A percentile compares a stretch with the other conserved stretches of the same genome.
phyloP scores from a whole-genome alignment of 2,329 filamentous ascomycete species.

The Alternaria gansuensis region DNA sequence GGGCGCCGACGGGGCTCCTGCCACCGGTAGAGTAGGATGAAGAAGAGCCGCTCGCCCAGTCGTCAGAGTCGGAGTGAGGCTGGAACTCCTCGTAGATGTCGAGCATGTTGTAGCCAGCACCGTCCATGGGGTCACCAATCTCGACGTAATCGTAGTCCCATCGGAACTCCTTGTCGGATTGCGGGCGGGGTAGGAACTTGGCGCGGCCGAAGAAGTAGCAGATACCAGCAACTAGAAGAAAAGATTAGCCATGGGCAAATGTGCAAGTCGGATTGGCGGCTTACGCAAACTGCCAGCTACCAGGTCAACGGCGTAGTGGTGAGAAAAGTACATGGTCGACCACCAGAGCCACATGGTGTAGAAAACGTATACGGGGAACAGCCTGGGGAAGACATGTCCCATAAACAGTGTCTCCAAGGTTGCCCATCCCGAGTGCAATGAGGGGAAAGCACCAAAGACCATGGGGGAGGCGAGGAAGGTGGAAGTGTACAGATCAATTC shows the following conservation, averaged over 20 bases:
- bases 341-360: slow-evolving; percentile 97
- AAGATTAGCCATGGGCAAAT: slow-evolving; percentile 33
- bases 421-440: slow-evolving; percentile 87
- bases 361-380: slow-evolving; percentile 79
- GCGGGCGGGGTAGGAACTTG: slow-evolving; percentile 81
- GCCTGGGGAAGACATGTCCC: slow-evolving; percentile 86
- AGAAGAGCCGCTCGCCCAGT: slow-evolving; percentile 88
- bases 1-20: slow-evolving; percentile 61
- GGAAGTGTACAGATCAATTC: slow-evolving; percentile 90
- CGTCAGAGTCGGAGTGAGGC: slow-evolving; percentile 74
- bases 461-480: slow-evolving; percentile 89
- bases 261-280: slow-evolving; percentile 20
- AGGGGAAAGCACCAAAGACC: slow-evolving; percentile 95
- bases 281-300: slow-evolving; percentile 78
- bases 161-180: slow-evolving; percentile 83
- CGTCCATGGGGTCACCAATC: slow-evolving; percentile 70
- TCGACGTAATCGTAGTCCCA: slow-evolving; percentile 98
- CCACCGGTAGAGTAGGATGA: slow-evolving; percentile 75
- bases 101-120: slow-evolving; percentile 62
- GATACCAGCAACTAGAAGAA: slow-evolving; percentile 65
- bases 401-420: slow-evolving; percentile 92
- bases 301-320: slow-evolving; percentile 95
- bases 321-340: slow-evolving; percentile 97
- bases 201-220: slow-evolving; percentile 84
- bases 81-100: slow-evolving; percentile 64